Conservation (phyloP, 2,329 filamentous ascomycete genomes). For the Epichloe elymi region DNA sequence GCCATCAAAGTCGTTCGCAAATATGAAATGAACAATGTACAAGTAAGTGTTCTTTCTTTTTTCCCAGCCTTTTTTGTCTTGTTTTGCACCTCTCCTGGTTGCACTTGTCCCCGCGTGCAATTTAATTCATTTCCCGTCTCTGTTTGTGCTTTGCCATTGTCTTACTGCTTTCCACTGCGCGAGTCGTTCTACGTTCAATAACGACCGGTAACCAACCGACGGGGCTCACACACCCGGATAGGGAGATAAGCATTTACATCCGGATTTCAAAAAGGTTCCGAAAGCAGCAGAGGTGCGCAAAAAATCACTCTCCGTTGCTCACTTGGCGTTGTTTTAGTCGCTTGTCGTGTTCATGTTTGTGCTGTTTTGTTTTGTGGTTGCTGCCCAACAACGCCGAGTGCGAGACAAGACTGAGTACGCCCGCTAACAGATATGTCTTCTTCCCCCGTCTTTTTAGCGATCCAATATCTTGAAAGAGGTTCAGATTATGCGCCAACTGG, state of each 20-base stretch:
- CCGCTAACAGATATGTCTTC: slow-evolving; percentile 5
- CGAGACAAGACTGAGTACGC: background rate
- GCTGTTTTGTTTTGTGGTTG: slow-evolving; percentile 12
- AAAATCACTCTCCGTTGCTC: slow-evolving; percentile 20
- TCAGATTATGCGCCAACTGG: slow-evolving; percentile 93
- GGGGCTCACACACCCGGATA: slow-evolving; percentile 37
- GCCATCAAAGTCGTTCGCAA: slow-evolving; percentile 99
- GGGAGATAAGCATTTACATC: slow-evolving; percentile 87
- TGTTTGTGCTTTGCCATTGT: slow-evolving; percentile 11
- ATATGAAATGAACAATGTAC: slow-evolving; percentile 96
- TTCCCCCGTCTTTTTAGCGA: slow-evolving; percentile 41
- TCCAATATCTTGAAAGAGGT: slow-evolving; percentile 98
- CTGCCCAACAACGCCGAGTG: background rate
- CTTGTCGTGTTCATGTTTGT: slow-evolving; percentile 14
- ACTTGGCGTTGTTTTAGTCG: slow-evolving; percentile 20
- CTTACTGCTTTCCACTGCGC: slow-evolving; percentile 1
- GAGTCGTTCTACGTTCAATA: background rate
- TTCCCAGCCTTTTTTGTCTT: slow-evolving; percentile 6
- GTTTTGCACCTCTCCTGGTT: background rate
- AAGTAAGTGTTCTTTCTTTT: slow-evolving; percentile 54
- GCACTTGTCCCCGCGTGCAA: slow-evolving; percentile 1
- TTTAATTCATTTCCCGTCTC: slow-evolving; percentile 9
- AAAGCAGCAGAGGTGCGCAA: slow-evolving; percentile 90
- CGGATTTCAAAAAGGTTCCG: slow-evolving; percentile 87
- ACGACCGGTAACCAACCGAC: slow-evolving; percentile 38